phyloP scores from a whole-genome alignment of 164 flowering plant genomes.

The Houttuynia cordata region DNA sequence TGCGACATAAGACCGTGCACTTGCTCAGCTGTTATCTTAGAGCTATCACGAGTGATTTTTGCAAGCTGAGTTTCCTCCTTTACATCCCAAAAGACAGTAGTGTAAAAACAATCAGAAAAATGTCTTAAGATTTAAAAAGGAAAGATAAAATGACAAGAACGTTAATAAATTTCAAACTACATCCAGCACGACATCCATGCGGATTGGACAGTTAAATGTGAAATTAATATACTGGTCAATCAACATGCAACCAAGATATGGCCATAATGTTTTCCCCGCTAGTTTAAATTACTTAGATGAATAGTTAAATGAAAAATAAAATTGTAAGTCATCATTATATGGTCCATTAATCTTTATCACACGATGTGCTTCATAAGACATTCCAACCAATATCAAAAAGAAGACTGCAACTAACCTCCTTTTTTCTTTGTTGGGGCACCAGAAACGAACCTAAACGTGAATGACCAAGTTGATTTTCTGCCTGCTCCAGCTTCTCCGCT shows the following conservation, averaged over 20 bases:
- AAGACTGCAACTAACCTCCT: slow-evolving; percentile 46
- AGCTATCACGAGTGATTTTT: slow-evolving; percentile 93
- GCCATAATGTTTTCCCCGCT: not conserved
- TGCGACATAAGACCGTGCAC: slow-evolving; percentile 99
- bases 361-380: no score
- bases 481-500: slow-evolving; percentile 99
- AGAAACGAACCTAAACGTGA: slow-evolving; percentile 70
- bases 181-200: no score
- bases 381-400: not conserved
- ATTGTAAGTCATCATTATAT: not conserved
- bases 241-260: no score
- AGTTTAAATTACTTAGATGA: not conserved
- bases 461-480: slow-evolving; percentile 85
- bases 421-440: slow-evolving; percentile 65
- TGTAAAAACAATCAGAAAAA: not conserved
- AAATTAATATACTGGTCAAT: no score
- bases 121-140: not conserved
- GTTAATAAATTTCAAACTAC: no score
- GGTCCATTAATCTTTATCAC: not conserved
- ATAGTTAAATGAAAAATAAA: not conserved
- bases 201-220: no score
- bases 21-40: slow-evolving; percentile 96
- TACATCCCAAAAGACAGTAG: not conserved
- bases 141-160: not conserved
- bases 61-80: slow-evolving; percentile 94